Evolutionary conservation across 345 rosid genomes (phyloP).

Genomic region (Punica granatum): DNA sequence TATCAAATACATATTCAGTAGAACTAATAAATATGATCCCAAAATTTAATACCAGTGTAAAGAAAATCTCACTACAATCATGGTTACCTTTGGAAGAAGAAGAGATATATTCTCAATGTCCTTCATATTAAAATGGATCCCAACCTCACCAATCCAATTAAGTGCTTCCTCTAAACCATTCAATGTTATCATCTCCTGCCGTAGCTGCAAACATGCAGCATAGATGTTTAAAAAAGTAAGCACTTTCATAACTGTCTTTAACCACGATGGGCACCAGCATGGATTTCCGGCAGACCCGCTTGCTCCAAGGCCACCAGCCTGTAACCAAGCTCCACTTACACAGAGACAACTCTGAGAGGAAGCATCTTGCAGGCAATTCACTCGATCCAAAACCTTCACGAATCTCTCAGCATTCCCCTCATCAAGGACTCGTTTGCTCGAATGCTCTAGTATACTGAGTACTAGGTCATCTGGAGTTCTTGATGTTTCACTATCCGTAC

Average conservation of each 20-base stretch:
- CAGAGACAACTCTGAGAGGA: constrained; percentile 42
- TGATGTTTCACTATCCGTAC: constrained; percentile 15
- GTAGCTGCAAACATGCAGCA: constrained; percentile 36
- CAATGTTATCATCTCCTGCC: constrained; percentile 27
- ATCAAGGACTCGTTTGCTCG: constrained; percentile 29
- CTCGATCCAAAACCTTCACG: constrained; percentile 51
- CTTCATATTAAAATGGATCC: constrained; percentile 37
- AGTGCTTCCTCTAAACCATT: constrained; percentile 40
- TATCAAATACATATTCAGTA: not conserved
- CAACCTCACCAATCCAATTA: constrained; percentile 36
- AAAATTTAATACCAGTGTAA: not conserved
- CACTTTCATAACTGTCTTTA: constrained; percentile 55
- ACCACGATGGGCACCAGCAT: constrained; percentile 76
- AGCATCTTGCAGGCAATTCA: constrained; percentile 55
- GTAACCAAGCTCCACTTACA: constrained; percentile 20
- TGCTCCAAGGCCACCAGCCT: constrained; percentile 8
- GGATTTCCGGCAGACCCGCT: constrained; percentile 6
- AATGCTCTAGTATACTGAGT: constrained; percentile 36
- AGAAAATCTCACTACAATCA: not conserved
- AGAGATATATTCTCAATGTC: constrained; percentile 59
- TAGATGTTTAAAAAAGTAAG: constrained; percentile 59
- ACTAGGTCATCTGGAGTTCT: constrained; percentile 34
- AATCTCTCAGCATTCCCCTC: constrained; percentile 48
- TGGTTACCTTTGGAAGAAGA: constrained; percentile 67
- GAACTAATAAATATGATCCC: not conserved